These are phyloP conservation scores for Marasmius sp. DNA, from an alignment of 1,284 basidiomycete species.

Conservation along the genomic window DNA sequence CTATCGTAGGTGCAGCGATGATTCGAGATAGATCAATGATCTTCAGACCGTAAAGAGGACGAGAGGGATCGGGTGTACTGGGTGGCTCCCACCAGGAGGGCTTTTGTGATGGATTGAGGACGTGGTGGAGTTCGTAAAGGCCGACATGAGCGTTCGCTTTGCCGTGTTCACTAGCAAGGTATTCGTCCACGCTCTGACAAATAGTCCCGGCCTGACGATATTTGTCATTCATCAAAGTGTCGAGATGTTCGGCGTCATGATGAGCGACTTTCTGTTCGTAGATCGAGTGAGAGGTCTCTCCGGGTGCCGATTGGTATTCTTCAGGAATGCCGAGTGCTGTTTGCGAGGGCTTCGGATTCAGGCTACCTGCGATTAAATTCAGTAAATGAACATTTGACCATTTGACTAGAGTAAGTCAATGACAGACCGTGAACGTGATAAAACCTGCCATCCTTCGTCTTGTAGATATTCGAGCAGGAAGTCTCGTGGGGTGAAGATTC, in stretches of 20 bases:
- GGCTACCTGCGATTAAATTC: neutral
- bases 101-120: constrained; percentile 17
- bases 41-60: constrained; percentile 26
- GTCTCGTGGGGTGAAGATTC: neutral
- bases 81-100: constrained; percentile 19
- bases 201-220: constrained; percentile 12
- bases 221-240: constrained; percentile 7
- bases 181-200: constrained; percentile 11
- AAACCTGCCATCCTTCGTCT: constrained; percentile 15
- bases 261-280: constrained; percentile 3
- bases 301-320: neutral
- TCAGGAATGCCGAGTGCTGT: constrained; percentile 2
- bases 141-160: constrained; percentile 20
- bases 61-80: constrained; percentile 8
- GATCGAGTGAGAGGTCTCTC: neutral
- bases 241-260: neutral
- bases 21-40: constrained; percentile 28
- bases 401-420: neutral
- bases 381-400: neutral
- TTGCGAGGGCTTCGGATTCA: constrained; percentile 3
- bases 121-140: constrained; percentile 21
- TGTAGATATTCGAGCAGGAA: constrained; percentile 12
- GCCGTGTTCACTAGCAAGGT: constrained; percentile 9
- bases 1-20: constrained; percentile 26
- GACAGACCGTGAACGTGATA: constrained; percentile 9